Evolutionary conservation across 192 early-diverging fungal genomes (phyloP).

Genomic region (Coemansia sp.): DNA sequence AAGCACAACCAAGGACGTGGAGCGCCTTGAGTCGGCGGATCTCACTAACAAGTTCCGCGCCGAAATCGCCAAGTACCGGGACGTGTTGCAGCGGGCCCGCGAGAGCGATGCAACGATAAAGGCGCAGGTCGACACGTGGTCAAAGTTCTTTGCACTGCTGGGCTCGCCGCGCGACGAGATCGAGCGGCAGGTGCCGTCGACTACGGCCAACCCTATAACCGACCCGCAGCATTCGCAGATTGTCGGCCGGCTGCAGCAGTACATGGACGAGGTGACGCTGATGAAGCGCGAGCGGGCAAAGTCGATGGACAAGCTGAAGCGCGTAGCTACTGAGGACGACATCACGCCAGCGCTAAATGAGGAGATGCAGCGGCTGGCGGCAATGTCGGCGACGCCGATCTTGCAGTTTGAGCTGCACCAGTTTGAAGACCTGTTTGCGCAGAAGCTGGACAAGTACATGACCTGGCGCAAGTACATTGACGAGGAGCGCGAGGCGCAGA

Average conservation of each 20-base stretch:
- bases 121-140: slow-evolving; percentile 44
- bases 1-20: neutral
- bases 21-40: slow-evolving; percentile 20
- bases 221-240: slow-evolving; percentile 62
- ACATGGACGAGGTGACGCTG: slow-evolving; percentile 54
- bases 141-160: slow-evolving; percentile 35
- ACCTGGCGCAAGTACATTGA: slow-evolving; percentile 56
- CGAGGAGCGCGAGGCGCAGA: slow-evolving; percentile 61
- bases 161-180: slow-evolving; percentile 46
- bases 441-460: slow-evolving; percentile 70
- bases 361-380: slow-evolving; percentile 61
- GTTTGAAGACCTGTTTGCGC: slow-evolving; percentile 71
- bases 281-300: slow-evolving; percentile 59
- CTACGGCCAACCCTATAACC: slow-evolving; percentile 53
- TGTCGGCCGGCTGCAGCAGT: slow-evolving; percentile 57
- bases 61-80: slow-evolving; percentile 54
- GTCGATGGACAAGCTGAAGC: slow-evolving; percentile 64
- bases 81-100: slow-evolving; percentile 64
- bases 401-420: slow-evolving; percentile 70
- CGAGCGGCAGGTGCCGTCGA: slow-evolving; percentile 58
- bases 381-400: slow-evolving; percentile 54
- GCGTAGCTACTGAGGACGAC: slow-evolving; percentile 69
- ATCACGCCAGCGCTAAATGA: slow-evolving; percentile 66
- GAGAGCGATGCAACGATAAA: slow-evolving; percentile 65
- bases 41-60: slow-evolving; percentile 32